Evolutionary conservation across 768 basidiomycete genomes (phyloP).

Genomic region (Mycena rebaudengoi): DNA sequence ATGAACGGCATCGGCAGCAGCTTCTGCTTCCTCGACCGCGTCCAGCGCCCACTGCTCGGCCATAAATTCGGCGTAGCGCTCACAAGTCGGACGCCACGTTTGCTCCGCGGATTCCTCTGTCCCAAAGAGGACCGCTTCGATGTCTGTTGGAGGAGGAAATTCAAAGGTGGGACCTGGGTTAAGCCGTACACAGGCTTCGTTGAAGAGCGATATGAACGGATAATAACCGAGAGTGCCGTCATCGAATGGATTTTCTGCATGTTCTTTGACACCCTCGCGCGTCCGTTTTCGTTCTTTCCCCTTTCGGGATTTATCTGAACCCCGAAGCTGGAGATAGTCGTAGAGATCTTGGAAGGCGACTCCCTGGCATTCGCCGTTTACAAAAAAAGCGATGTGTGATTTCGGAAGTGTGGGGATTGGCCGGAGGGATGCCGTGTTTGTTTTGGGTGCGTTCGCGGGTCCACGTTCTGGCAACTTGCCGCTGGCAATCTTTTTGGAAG

Average conservation of each 20-base stretch:
- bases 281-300: conserved; percentile 69
- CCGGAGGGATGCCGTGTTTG: conserved; percentile 57
- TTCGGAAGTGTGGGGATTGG: conserved; percentile 73
- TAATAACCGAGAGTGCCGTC: conserved; percentile 97
- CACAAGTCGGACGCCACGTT: conserved; percentile 82
- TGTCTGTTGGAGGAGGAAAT: conserved; percentile 80
- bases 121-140: conserved; percentile 67
- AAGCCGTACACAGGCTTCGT: conserved; percentile 81
- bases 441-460: conserved; percentile 46
- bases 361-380: conserved; percentile 88
- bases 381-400: conserved; percentile 87
- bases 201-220: conserved; percentile 93
- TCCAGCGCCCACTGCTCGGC: conserved; percentile 83
- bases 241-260: conserved; percentile 87
- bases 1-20: conserved; percentile 52
- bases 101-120: conserved; percentile 41
- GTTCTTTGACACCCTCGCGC: conserved; percentile 76
- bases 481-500: conserved; percentile 71
- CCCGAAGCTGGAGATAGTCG: conserved; percentile 86
- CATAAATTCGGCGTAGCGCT: conserved; percentile 88
- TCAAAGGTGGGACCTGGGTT: conserved; percentile 92
- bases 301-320: conserved; percentile 67
- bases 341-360: conserved; percentile 89
- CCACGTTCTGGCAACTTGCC: conserved; percentile 75
- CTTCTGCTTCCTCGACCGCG: conserved; percentile 77